Evolutionary conservation across 768 basidiomycete species (phyloP).

Genomic region (Tephrocybe sp.): DNA sequence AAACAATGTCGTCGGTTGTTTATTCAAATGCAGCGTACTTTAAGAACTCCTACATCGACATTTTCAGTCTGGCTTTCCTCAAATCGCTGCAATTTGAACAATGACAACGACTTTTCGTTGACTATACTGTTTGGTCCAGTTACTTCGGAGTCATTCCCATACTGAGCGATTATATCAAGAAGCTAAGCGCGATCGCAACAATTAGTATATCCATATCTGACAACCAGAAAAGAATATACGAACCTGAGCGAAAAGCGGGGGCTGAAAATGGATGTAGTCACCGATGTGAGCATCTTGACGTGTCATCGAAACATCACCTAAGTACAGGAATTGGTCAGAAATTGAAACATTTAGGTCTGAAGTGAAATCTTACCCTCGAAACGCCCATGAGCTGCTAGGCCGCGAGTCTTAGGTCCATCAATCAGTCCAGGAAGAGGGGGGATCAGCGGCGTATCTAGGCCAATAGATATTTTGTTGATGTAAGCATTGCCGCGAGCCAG

Average conservation of each 20-base stretch:
- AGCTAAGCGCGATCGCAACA: constrained; percentile 1
- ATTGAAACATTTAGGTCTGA: not conserved
- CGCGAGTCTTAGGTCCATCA: constrained; percentile 12
- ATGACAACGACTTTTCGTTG: constrained; percentile 6
- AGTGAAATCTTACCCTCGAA: constrained; percentile 11
- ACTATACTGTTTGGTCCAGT: constrained; percentile 16
- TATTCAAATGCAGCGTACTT: not conserved
- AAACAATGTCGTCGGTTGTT: too few relatives aligned
- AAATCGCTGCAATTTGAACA: constrained; percentile 15
- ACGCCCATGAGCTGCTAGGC: constrained; percentile 13
- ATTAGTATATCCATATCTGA: not conserved
- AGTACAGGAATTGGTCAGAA: not conserved
- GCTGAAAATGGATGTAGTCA: constrained; percentile 12
- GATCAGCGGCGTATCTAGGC: constrained; percentile 5
- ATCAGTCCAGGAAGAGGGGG: constrained; percentile 16
- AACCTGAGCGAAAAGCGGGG: constrained; percentile 7
- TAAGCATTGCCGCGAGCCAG: constrained; percentile 12
- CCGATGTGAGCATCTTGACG: constrained; percentile 15
- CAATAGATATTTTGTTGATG: constrained; percentile 13
- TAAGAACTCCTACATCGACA: constrained; percentile 8
- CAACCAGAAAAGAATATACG: not conserved
- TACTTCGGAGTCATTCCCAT: constrained; percentile 13
- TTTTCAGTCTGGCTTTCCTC: constrained; percentile 9
- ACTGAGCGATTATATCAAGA: constrained; percentile 6
- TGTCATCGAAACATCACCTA: constrained; percentile 17